These are phyloP conservation scores for Kwoniella shandongensis DNA, from an alignment of 768 basidiomycete genomes.

Conservation along the genomic window DNA sequence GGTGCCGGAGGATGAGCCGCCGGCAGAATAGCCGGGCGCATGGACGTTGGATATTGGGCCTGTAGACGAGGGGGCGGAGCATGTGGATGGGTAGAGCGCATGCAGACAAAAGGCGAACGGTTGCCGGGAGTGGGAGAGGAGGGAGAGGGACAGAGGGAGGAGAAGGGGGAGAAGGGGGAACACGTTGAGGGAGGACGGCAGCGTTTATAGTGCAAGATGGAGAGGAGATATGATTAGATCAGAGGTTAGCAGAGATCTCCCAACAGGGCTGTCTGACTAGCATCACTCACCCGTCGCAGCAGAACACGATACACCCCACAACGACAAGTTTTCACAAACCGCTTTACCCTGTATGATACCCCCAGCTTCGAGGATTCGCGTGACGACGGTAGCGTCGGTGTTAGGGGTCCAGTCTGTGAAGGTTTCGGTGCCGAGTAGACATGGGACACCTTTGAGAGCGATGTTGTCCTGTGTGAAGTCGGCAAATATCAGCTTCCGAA, in stretches of 20 bases:
- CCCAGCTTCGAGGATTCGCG: constrained; percentile 57
- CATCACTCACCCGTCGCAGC: constrained; percentile 22
- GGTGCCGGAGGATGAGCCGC: constrained; percentile 58
- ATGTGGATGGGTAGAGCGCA: not conserved
- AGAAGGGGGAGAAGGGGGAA: not conserved
- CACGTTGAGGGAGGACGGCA: not conserved
- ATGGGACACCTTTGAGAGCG: constrained; percentile 57
- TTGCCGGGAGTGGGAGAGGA: not conserved
- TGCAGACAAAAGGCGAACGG: not conserved
- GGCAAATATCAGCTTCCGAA: not conserved
- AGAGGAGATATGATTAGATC: not conserved
- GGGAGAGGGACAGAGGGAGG: constrained; percentile 1
- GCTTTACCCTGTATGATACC: constrained; percentile 56
- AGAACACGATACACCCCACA: constrained; percentile 33
- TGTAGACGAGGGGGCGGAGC: not conserved
- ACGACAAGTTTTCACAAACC: constrained; percentile 51
- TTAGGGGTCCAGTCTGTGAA: constrained; percentile 53
- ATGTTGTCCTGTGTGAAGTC: constrained; percentile 52
- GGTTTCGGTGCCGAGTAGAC: constrained; percentile 56
- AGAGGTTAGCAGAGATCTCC: not conserved
- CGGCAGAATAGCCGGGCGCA: constrained; percentile 56
- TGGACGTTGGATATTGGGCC: constrained; percentile 56
- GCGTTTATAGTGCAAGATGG: too few relatives aligned
- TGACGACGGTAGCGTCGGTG: constrained; percentile 58
- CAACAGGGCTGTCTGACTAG: not conserved